Evolutionary conservation across 164 flowering plant genomes (phyloP), one percentile per base, ranked within the genome.

Genomic region (Berberis thunbergii): DNA sequence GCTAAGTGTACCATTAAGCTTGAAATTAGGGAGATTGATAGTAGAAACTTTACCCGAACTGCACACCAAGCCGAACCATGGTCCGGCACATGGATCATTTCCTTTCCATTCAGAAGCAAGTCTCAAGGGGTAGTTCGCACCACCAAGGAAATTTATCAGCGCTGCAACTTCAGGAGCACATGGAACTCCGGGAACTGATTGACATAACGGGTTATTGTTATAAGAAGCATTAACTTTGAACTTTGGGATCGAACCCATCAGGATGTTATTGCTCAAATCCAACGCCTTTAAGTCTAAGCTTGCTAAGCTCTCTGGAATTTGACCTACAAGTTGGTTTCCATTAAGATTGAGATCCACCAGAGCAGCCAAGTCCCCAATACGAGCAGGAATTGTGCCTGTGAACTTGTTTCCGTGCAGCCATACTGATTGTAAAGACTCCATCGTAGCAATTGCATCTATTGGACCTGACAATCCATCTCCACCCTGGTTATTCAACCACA

Each of bases 331-430:
- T 58, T 78, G 53, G 74, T 91, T 91, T 1, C 74, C 13, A 57
- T 86, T 80, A 67, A 88, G 84, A 60, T 81, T 72, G 49, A 91
- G 82, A 39, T 88, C 88, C 41, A 59, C 67, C 71, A 91, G 74
- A 45, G 83, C 75, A 46, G 78, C 54, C 67, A 86, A 63, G 41
- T 65, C 65, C n/a, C 80, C 86, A 66, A 91, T 78, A 53, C 54
- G 70, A 1, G 76, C 78, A 1, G 97, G 96, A 64, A 91, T 88
- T 38, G 76, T 74, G 48, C 97, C 97, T 0, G 83, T 72, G 70
- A 91, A 91, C 4, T 79, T 70, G 68, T 91, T 91, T 45, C 91
- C 93, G 58, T 91, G 91, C 13, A 91, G 82, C 96, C 93, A 88
- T 2, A 83, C 62, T 48, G 70, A 72, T 45, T 77, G 68, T 64